Percentiles rank a stretch among this genome's conserved stretches.
Evolutionary conservation across 768 basidiomycete genomes (phyloP).

Genomic region (Clavaria fumosa): DNA sequence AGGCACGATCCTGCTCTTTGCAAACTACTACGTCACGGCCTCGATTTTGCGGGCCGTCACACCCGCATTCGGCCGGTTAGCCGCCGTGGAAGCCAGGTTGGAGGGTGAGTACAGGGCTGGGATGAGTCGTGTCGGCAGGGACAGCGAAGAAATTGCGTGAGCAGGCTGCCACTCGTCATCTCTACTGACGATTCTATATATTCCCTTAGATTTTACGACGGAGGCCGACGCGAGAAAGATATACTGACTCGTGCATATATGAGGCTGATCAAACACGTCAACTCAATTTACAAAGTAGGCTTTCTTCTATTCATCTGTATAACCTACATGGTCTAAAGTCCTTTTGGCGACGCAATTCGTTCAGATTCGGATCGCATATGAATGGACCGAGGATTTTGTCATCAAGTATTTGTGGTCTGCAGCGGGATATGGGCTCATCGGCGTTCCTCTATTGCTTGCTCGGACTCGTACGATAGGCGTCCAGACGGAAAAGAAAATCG

Average conservation of each 20-base stretch:
- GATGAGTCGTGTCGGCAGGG: conserved; percentile 71
- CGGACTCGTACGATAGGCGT: conserved; percentile 26
- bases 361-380: conserved; percentile 79
- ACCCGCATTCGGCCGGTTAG: conserved; percentile 83
- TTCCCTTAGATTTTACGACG: conserved; percentile 72
- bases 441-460: conserved; percentile 74
- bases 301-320: too few species aligned
- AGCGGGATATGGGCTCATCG: conserved; percentile 80
- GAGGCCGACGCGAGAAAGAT: conserved; percentile 66
- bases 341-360: not conserved
- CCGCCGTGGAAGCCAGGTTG: conserved; percentile 73
- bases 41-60: conserved; percentile 72
- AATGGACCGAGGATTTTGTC: conserved; percentile 94
- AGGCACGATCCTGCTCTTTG: conserved; percentile 68
- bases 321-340: not conserved
- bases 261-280: conserved; percentile 73
- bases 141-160: conserved; percentile 86
- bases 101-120: conserved; percentile 88
- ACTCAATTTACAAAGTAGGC: conserved; percentile 75
- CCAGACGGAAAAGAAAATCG: conserved; percentile 11
- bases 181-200: not conserved
- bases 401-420: conserved; percentile 97
- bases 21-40: conserved; percentile 79
- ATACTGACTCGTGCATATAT: conserved; percentile 70
- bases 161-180: conserved; percentile 16